phyloP scores from a whole-genome alignment of 345 rosid genomes.

The Carallia pectinifolia region DNA sequence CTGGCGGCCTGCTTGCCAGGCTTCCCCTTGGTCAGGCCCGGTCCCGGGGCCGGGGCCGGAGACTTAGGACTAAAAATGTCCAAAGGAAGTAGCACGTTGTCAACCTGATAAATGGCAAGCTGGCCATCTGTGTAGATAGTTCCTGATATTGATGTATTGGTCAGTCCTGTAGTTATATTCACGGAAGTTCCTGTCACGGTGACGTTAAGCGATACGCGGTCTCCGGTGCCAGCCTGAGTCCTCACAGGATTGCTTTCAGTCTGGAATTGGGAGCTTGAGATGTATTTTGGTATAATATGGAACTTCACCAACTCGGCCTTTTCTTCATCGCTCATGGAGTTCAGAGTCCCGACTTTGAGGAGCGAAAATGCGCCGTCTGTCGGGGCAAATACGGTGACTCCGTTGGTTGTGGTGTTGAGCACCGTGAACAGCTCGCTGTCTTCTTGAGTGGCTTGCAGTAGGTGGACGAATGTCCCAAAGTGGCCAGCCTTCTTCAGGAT shows the following conservation, averaged over 20 bases:
- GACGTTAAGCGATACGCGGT: conserved; percentile 31
- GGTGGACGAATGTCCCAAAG: conserved; percentile 22
- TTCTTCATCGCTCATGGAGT: conserved; percentile 24
- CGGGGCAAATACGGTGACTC: conserved; percentile 29
- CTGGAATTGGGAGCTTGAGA: conserved; percentile 40
- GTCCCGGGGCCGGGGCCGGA: conserved; percentile 20
- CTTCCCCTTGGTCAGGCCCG: not conserved
- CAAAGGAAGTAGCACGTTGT: conserved; percentile 38
- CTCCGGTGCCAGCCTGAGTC: conserved; percentile 40
- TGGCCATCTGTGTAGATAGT: conserved; percentile 33
- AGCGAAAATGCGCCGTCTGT: conserved; percentile 24
- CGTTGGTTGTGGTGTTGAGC: conserved; percentile 32
- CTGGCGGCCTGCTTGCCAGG: conserved; percentile 8
- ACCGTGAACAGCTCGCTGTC: conserved; percentile 7
- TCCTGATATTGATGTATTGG: conserved; percentile 30
- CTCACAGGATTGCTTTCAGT: conserved; percentile 44
- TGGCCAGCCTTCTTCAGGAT: conserved; percentile 22
- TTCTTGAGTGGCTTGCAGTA: conserved; percentile 22
- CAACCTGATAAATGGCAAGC: conserved; percentile 42
- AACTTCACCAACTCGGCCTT: conserved; percentile 42
- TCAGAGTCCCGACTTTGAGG: conserved; percentile 24
- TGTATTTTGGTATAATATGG: conserved; percentile 35
- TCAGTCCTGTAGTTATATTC: conserved; percentile 32
- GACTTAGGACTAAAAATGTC: conserved; percentile 30
- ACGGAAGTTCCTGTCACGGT: conserved; percentile 27